phyloP scores from a whole-genome alignment of 2,329 filamentous ascomycete species.

The Phyllosticta citrichinensis region DNA sequence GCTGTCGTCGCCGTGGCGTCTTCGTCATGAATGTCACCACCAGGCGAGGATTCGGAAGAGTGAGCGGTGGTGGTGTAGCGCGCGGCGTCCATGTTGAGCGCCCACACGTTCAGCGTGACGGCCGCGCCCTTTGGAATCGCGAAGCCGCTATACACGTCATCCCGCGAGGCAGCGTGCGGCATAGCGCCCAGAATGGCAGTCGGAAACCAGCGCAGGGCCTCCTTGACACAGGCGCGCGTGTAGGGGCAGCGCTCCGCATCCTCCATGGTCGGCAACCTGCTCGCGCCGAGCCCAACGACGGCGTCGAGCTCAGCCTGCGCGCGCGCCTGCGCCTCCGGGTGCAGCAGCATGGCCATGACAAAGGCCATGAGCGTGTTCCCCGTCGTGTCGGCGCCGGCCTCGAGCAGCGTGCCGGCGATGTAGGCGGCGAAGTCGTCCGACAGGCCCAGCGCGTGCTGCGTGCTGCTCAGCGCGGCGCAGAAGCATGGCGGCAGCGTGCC shows the following conservation, averaged over 20 bases:
- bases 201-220: constrained; percentile 23
- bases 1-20: constrained; percentile 23
- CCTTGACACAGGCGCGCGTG: constrained; percentile 21
- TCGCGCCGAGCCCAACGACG: constrained; percentile 15
- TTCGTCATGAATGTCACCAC: constrained; percentile 16
- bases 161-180: constrained; percentile 18
- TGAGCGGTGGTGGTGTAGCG: constrained; percentile 8
- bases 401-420: constrained; percentile 18
- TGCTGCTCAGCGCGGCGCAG: constrained; percentile 16
- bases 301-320: constrained; percentile 22
- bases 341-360: constrained; percentile 19
- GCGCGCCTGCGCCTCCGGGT: constrained; percentile 15
- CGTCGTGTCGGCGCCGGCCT: constrained; percentile 24
- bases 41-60: constrained; percentile 11
- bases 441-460: constrained; percentile 13
- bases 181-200: constrained; percentile 17
- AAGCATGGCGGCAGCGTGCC: constrained; percentile 16
- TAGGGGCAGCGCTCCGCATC: constrained; percentile 19
- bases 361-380: constrained; percentile 17
- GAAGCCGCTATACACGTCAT: constrained; percentile 24
- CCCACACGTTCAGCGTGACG: constrained; percentile 28
- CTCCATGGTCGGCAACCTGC: constrained; percentile 21
- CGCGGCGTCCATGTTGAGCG: constrained; percentile 19
- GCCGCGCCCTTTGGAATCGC: constrained; percentile 28
- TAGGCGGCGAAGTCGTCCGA: constrained; percentile 18